Conservation (phyloP, 139 green algal species). For the Trebouxia sp. region DNA sequence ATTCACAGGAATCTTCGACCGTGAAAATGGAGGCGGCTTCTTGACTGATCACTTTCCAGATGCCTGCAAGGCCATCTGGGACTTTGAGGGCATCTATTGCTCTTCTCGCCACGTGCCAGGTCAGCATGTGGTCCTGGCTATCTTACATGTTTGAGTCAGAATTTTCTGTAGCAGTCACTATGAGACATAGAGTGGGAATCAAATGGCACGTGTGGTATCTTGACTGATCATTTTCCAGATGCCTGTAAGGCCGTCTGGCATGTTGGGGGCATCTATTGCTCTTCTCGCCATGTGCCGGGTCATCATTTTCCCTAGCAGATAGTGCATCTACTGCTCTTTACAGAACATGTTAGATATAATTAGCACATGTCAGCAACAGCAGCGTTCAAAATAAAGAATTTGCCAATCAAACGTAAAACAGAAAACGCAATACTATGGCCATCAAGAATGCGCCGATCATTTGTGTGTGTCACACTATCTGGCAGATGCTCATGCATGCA, state of each 20-base stretch:
- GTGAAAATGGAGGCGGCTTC: constrained; percentile 78
- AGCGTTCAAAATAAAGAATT: too few relatives aligned
- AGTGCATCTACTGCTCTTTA: too few relatives aligned
- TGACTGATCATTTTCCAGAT: constrained; percentile 78
- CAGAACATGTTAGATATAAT: too few relatives aligned
- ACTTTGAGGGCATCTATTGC: constrained; percentile 77
- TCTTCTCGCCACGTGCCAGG: constrained; percentile 72
- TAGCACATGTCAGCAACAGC: too few relatives aligned
- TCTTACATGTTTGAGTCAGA: not conserved
- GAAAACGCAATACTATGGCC: too few relatives aligned
- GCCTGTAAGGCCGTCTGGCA: constrained; percentile 76
- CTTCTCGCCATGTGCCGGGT: constrained; percentile 71
- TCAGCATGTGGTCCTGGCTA: not conserved
- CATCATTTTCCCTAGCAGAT: too few relatives aligned
- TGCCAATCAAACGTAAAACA: too few relatives aligned
- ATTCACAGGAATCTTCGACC: constrained; percentile 78
- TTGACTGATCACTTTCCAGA: constrained; percentile 78
- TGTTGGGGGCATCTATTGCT: constrained; percentile 72
- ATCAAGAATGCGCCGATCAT: too few relatives aligned
- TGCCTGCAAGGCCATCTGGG: constrained; percentile 72
- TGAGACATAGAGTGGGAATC: too few relatives aligned
- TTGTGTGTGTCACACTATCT: too few relatives aligned
- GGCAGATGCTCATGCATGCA: too few relatives aligned
- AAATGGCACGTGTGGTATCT: too few relatives aligned
- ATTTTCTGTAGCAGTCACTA: not conserved